phyloP scores from a whole-genome alignment of 805 yeast species.

The Vanderwaltozyma tropicalis region DNA sequence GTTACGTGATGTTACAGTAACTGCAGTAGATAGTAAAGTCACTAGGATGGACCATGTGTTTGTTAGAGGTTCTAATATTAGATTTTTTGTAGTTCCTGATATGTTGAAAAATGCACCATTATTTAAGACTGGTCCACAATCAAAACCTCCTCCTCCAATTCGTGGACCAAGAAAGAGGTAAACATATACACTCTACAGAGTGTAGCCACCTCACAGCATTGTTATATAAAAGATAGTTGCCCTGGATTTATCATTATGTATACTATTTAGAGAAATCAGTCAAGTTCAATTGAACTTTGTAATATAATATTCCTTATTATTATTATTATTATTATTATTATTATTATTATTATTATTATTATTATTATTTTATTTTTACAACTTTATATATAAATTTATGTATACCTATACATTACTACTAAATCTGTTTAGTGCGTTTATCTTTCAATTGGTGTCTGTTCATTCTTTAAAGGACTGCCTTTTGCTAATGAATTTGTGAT shows the following conservation, averaged over 20 bases:
- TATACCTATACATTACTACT: no score
- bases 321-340: no score
- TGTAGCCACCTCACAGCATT: no score
- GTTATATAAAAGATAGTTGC: background rate
- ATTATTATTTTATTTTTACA: no score
- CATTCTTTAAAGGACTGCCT: background rate
- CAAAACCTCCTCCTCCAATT: slow-evolving; percentile 62
- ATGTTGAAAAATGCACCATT: slow-evolving; percentile 82
- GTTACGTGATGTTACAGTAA: slow-evolving; percentile 67
- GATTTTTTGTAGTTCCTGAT: slow-evolving; percentile 81
- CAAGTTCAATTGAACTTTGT: no score
- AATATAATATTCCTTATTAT: no score
- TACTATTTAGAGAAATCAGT: no score
- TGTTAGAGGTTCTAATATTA: slow-evolving; percentile 82
- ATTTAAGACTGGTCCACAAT: slow-evolving; percentile 47
- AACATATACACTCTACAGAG: no score
- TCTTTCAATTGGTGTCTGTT: no score
- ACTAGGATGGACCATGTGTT: slow-evolving; percentile 75
- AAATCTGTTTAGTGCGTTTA: no score
- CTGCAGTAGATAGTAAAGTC: slow-evolving; percentile 65
- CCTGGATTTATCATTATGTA: background rate
- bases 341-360: no score
- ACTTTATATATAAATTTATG: no score
- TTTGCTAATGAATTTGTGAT: background rate
- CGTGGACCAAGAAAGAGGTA: slow-evolving; percentile 43